A percentile compares a stretch with the other conserved stretches of the same genome.
Conservation (phyloP, 2,329 filamentous ascomycete species). For the Emergomyces orientalis region DNA sequence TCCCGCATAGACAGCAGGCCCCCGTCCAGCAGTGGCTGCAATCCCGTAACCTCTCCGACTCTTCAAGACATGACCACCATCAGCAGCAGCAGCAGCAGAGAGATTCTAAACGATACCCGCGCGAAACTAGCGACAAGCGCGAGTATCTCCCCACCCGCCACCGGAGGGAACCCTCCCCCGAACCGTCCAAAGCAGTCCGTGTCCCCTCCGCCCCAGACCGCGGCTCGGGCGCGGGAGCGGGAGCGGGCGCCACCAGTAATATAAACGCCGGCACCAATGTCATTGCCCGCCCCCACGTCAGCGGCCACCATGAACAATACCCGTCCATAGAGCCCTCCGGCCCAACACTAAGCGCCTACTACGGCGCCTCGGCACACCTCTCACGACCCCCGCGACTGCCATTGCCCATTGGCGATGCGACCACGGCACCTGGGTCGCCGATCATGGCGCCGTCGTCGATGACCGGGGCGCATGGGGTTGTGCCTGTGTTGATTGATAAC, state of each 20-base stretch:
- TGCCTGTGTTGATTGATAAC: constrained; percentile 8
- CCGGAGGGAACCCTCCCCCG: constrained; percentile 17
- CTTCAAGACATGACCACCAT: constrained; percentile 14
- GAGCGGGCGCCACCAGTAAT: neutral
- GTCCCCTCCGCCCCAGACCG: constrained; percentile 26
- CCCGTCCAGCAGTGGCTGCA: constrained; percentile 33
- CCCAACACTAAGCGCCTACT: constrained; percentile 42
- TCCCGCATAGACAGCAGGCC: constrained; percentile 26
- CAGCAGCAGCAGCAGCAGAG: constrained; percentile 15
- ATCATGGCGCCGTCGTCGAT: constrained; percentile 58
- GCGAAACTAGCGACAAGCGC: constrained; percentile 12
- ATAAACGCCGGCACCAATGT: neutral
- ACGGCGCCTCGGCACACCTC: constrained; percentile 33
- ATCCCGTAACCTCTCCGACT: constrained; percentile 29
- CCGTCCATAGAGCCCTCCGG: constrained; percentile 32
- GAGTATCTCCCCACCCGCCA: neutral
- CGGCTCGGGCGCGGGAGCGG: too few species aligned
- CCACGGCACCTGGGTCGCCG: constrained; percentile 80
- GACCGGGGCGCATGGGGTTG: constrained; percentile 35
- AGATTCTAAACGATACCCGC: constrained; percentile 11
- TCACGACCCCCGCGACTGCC: constrained; percentile 72
- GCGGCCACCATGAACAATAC: constrained; percentile 12
- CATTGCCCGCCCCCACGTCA: neutral
- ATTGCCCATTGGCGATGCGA: constrained; percentile 85
- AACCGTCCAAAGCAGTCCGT: constrained; percentile 33